Conservation (phyloP, 2,329 filamentous ascomycete genomes). For the Xylaria sp. region DNA sequence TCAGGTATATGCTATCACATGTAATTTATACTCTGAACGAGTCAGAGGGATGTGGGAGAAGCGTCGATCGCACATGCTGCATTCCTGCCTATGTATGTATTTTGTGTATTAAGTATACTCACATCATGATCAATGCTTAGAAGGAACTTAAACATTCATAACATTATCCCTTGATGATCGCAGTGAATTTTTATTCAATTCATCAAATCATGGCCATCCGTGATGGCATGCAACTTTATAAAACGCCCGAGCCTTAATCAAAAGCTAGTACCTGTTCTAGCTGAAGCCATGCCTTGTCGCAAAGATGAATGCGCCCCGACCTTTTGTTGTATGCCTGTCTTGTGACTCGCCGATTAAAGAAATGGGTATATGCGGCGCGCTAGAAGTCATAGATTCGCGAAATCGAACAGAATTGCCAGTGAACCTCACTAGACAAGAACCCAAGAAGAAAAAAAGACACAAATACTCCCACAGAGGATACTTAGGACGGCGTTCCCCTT, state of each 20-base stretch:
- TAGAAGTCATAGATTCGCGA: constrained; percentile 19
- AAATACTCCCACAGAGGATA: not conserved
- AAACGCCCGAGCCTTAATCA: constrained; percentile 29
- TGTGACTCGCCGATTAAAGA: constrained; percentile 20
- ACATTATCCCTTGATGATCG: not conserved
- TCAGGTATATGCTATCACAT: constrained; percentile 25
- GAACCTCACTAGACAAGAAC: not conserved
- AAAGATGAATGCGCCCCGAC: constrained; percentile 30
- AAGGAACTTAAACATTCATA: not conserved
- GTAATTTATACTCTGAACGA: constrained; percentile 10
- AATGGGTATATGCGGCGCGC: constrained; percentile 37
- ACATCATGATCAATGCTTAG: no score
- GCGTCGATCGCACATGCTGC: not conserved
- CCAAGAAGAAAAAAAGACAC: constrained; percentile 6
- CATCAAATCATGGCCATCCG: constrained; percentile 15
- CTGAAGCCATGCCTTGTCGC: constrained; percentile 15
- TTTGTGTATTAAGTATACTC: not conserved
- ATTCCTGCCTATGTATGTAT: not conserved
- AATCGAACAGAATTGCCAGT: constrained; percentile 5
- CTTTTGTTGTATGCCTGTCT: constrained; percentile 29
- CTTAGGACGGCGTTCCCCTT: constrained; percentile 63
- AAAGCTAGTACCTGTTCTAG: constrained; percentile 18
- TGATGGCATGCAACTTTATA: constrained; percentile 8
- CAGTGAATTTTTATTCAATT: constrained; percentile 5
- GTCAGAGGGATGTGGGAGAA: constrained; percentile 4